A percentile compares a stretch with the other conserved stretches of the same genome.
These are phyloP conservation scores for Ceratocystis cubensis DNA, from an alignment of 2,329 filamentous ascomycete genomes.

Conservation along the genomic window DNA sequence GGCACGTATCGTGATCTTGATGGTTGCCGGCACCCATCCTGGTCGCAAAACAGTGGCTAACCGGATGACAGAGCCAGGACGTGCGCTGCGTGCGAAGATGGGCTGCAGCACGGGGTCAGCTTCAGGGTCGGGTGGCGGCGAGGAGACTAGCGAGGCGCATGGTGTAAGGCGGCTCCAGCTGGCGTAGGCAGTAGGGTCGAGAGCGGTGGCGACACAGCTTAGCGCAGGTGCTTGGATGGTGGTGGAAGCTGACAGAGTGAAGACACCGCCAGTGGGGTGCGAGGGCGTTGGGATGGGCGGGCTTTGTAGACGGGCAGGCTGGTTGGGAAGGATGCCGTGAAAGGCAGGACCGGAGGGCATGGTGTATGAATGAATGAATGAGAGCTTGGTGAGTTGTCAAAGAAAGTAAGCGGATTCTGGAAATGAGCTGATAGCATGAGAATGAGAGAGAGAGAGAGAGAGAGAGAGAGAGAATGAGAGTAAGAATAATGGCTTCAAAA, in stretches of 20 bases:
- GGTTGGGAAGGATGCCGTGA: conserved; percentile 6
- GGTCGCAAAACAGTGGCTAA: background rate
- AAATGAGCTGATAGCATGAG: background rate
- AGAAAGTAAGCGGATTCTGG: background rate
- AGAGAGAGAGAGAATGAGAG: background rate
- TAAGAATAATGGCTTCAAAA: background rate
- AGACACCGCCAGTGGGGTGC: background rate
- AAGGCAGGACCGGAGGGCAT: conserved; percentile 1
- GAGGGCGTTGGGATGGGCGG: conserved; percentile 6
- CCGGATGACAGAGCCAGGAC: background rate
- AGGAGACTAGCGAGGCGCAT: background rate
- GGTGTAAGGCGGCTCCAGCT: conserved; percentile 14
- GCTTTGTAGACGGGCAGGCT: background rate
- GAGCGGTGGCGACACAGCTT: background rate
- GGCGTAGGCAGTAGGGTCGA: conserved; percentile 1
- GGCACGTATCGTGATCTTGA: conserved; percentile 20
- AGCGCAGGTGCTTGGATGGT: background rate
- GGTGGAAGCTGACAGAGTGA: conserved; percentile 7
- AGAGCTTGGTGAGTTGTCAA: background rate
- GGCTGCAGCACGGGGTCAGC: background rate
- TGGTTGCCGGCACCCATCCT: background rate
- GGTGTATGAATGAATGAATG: background rate
- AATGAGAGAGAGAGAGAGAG: background rate
- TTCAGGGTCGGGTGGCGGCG: background rate
- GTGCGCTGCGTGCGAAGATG: background rate